Evolutionary conservation across 2,329 filamentous ascomycete species (phyloP).

Genomic region (Coniochaeta pulveracea): DNA sequence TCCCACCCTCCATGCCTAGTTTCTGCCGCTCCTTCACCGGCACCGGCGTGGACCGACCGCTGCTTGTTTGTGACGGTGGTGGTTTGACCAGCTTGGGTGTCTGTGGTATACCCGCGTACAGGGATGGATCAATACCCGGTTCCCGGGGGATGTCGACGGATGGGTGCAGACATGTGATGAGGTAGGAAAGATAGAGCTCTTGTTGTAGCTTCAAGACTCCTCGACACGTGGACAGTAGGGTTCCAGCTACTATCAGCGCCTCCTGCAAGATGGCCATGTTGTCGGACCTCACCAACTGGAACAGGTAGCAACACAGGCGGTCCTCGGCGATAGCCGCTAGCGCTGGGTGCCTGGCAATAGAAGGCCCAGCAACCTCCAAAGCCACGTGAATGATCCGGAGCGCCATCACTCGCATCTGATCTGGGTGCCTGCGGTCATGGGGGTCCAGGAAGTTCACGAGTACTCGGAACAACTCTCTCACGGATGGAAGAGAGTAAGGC

Average conservation of each 20-base stretch:
- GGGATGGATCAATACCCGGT: slow-evolving; percentile 74
- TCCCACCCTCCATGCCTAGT: slow-evolving; percentile 82
- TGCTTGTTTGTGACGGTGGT: slow-evolving; percentile 57
- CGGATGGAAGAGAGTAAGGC: slow-evolving; percentile 89
- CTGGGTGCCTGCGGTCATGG: slow-evolving; percentile 83
- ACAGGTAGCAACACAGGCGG: slow-evolving; percentile 83
- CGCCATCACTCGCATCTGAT: slow-evolving; percentile 95
- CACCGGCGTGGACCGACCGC: slow-evolving; percentile 81
- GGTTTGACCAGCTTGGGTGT: slow-evolving; percentile 79
- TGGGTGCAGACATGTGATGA: slow-evolving; percentile 88
- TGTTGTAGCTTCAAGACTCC: slow-evolving; percentile 90
- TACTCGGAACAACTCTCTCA: slow-evolving; percentile 87
- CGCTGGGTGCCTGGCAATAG: slow-evolving; percentile 84
- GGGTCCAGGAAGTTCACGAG: slow-evolving; percentile 90
- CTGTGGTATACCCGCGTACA: slow-evolving; percentile 90
- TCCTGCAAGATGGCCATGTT: slow-evolving; percentile 93
- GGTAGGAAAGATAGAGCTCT: slow-evolving; percentile 87
- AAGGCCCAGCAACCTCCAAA: slow-evolving; percentile 88
- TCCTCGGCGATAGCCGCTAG: slow-evolving; percentile 84
- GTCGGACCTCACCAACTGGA: slow-evolving; percentile 91
- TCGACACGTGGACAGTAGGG: slow-evolving; percentile 80
- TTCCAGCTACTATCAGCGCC: slow-evolving; percentile 83
- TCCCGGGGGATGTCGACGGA: slow-evolving; percentile 90
- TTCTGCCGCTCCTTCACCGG: slow-evolving; percentile 87
- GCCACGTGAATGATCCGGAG: slow-evolving; percentile 94